Conservation (phyloP, 2,329 filamentous ascomycete species). For the Chaetomium strumarium region DNA sequence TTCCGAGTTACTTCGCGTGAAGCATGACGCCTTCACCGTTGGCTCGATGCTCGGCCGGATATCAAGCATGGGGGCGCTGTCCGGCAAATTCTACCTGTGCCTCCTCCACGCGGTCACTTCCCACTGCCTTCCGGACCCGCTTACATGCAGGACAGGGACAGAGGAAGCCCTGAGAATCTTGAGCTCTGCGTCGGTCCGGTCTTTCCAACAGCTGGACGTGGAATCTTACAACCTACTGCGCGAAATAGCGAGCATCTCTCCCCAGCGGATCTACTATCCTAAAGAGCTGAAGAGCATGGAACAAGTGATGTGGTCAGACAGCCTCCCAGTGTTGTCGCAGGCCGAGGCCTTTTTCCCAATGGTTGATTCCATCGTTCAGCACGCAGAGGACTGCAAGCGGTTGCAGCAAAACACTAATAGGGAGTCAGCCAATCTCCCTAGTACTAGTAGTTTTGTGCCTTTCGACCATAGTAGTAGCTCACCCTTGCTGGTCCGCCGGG, state of each 20-base stretch:
- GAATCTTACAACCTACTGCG: conserved; percentile 33
- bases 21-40: conserved; percentile 39
- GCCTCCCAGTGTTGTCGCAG: conserved; percentile 39
- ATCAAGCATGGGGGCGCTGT: conserved; percentile 42
- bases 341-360: conserved; percentile 36
- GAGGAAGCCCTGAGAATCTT: conserved; percentile 48
- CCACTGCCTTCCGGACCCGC: conserved; percentile 42
- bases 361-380: conserved; percentile 32
- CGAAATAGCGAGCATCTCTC: conserved; percentile 38
- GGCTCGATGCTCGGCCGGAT: conserved; percentile 46
- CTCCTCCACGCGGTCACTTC: conserved; percentile 52
- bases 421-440: too few relatives aligned
- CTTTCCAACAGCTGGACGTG: conserved; percentile 36
- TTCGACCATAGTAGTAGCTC: neutral
- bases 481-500: conserved; percentile 17
- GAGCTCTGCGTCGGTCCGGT: conserved; percentile 41
- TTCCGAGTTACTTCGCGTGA: conserved; percentile 22
- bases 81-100: conserved; percentile 45
- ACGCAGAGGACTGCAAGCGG: conserved; percentile 10
- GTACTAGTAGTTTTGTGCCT: neutral
- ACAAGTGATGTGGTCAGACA: conserved; percentile 36
- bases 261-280: conserved; percentile 41
- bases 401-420: neutral
- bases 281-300: conserved; percentile 40
- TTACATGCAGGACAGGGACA: conserved; percentile 46